Conservation (phyloP, 352 stramenopile genomes). For the Pythium biforme region DNA sequence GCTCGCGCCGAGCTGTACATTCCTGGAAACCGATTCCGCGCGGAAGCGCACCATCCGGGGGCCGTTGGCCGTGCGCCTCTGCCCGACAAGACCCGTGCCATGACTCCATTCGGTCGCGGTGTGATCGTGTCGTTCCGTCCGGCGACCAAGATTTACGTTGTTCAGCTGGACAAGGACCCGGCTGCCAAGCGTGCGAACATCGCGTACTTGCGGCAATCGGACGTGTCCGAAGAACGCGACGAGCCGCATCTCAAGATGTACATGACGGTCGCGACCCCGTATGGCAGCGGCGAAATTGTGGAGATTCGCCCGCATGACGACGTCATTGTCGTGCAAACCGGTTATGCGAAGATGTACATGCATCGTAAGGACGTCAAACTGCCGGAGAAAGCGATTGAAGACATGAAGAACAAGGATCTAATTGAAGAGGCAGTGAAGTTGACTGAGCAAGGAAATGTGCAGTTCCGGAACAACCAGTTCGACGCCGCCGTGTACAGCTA, state of each 20-base stretch:
- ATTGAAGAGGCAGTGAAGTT: slow-evolving; percentile 63
- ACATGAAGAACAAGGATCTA: slow-evolving; percentile 82
- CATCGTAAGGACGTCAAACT: slow-evolving; percentile 75
- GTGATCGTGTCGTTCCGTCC: slow-evolving; percentile 69
- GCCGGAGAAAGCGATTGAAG: slow-evolving; percentile 53
- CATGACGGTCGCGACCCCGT: slow-evolving; percentile 76
- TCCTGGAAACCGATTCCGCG: slow-evolving; percentile 68
- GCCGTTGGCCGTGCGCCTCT: slow-evolving; percentile 63
- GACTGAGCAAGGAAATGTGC: slow-evolving; percentile 67
- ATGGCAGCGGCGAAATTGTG: slow-evolving; percentile 60
- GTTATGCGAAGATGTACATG: slow-evolving; percentile 76
- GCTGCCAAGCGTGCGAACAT: slow-evolving; percentile 59
- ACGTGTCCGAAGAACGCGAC: slow-evolving; percentile 66
- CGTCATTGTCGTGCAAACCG: slow-evolving; percentile 62
- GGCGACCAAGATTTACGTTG: slow-evolving; percentile 78
- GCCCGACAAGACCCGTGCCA: slow-evolving; percentile 70
- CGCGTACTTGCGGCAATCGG: slow-evolving; percentile 65
- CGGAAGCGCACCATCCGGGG: slow-evolving; percentile 59
- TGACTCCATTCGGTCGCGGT: slow-evolving; percentile 72
- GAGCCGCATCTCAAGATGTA: slow-evolving; percentile 73
- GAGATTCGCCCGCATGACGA: slow-evolving; percentile 67
- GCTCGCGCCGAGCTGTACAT: slow-evolving; percentile 66
- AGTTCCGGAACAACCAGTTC: slow-evolving; percentile 59
- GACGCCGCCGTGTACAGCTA: slow-evolving; percentile 78
- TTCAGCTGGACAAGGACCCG: slow-evolving; percentile 64